Percentiles rank a stretch among this genome's conserved stretches.
Evolutionary conservation across 257 asterid genomes (phyloP).

Genomic region (Handroanthus guayacan): DNA sequence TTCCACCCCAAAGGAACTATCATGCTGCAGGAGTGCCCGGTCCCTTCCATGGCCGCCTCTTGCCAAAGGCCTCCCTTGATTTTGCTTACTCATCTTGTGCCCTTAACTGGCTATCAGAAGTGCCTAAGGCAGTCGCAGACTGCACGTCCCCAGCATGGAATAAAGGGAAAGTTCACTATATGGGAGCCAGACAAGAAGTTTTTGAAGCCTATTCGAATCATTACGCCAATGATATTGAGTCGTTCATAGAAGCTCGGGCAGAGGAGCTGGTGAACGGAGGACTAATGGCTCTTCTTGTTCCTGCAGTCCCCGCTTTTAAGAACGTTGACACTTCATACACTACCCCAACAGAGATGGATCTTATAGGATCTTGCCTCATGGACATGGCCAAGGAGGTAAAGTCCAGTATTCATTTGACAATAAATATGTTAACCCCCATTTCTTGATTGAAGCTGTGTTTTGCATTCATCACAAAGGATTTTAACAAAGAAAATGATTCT

Average conservation of each 20-base stretch:
- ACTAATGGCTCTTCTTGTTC: constrained; percentile 55
- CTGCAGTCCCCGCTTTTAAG: constrained; percentile 43
- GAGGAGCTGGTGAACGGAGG: constrained; percentile 55
- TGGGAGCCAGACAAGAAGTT: constrained; percentile 42
- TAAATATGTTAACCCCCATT: neutral
- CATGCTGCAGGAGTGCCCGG: constrained; percentile 60
- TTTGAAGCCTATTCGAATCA: constrained; percentile 48
- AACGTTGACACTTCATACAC: constrained; percentile 31
- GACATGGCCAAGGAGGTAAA: constrained; percentile 65
- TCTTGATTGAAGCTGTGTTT: neutral
- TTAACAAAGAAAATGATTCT: neutral
- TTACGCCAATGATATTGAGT: constrained; percentile 39
- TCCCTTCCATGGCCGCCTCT: constrained; percentile 49
- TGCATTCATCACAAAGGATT: neutral
- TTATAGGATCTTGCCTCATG: constrained; percentile 48
- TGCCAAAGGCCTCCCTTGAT: constrained; percentile 52
- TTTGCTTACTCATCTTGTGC: constrained; percentile 55
- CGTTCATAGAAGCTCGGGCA: constrained; percentile 57
- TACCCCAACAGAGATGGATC: constrained; percentile 34
- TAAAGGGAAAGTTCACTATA: constrained; percentile 43
- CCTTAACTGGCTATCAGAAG: constrained; percentile 53
- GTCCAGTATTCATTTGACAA: neutral
- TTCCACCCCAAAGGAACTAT: constrained; percentile 46
- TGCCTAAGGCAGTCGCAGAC: constrained; percentile 51
- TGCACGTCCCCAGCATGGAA: constrained; percentile 47